Evolutionary conservation across 2,329 filamentous ascomycete species (phyloP), one percentile per base, ranked within the genome.

Genomic region (Diaporthe sp.): DNA sequence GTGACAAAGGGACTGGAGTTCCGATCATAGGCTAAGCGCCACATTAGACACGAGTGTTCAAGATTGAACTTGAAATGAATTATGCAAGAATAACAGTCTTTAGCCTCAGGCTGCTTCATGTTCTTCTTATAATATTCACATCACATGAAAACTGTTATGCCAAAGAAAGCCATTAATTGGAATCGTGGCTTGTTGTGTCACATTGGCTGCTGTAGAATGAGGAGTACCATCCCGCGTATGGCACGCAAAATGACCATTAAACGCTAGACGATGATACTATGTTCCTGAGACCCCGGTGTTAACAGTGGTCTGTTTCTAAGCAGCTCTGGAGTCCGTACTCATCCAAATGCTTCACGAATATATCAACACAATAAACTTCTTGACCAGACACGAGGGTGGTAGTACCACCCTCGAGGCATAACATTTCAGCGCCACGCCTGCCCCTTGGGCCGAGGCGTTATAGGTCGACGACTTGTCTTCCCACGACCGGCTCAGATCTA

Each of bases 1-100:
- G 47, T 72, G 15, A 74, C 73, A 2, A 58, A 60, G 10, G 73
- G 50, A 12, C 28, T 72, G 30, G 17, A 58, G 8, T 60, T 72
- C 2, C 47, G 45, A 15, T 45, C 19, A 4, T 71, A 28, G 40
- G n/a, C n/a, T n/a, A n/a, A n/a, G n/a, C n/a, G n/a, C n/a, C n/a
- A n/a, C n/a, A n/a, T n/a, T n/a, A n/a, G n/a, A n/a, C n/a, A n/a
- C n/a, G n/a, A n/a, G n/a, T n/a, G n/a, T n/a, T n/a, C n/a, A n/a
- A n/a, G n/a, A n/a, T n/a, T n/a, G n/a, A n/a, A n/a, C n/a, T n/a
- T n/a, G n/a, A n/a, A n/a, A n/a, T n/a, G n/a, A n/a, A n/a, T n/a
- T n/a, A n/a, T n/a, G n/a, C n/a, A n/a, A n/a, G n/a, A n/a, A n/a
- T n/a, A n/a, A n/a, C n/a, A n/a, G n/a, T n/a, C n/a, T n/a, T n/a